Evolutionary conservation across 805 yeast genomes (phyloP).

Genomic region (Candida sithepensis): DNA sequence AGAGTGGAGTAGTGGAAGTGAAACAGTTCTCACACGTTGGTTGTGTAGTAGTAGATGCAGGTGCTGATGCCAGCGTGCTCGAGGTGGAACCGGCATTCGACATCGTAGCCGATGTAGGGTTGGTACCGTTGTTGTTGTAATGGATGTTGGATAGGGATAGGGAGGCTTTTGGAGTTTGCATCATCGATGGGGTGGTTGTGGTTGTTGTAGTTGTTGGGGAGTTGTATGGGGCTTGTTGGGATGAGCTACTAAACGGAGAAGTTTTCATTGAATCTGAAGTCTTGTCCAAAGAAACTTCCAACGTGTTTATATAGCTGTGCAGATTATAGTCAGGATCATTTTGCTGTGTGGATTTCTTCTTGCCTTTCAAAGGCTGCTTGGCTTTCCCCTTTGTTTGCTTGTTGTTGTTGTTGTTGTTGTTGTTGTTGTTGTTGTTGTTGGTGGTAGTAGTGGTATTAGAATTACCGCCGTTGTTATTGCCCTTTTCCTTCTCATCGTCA

Average conservation of each 20-base stretch:
- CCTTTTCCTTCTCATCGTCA: constrained; percentile 6
- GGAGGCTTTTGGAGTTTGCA: constrained; percentile 5
- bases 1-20: constrained; percentile 88
- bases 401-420: neutral
- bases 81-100: constrained; percentile 4
- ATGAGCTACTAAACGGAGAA: neutral
- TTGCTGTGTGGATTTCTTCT: neutral
- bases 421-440: neutral
- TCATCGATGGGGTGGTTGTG: neutral
- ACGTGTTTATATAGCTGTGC: constrained; percentile 30
- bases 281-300: constrained; percentile 30
- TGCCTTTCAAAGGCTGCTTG: neutral
- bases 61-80: constrained; percentile 4
- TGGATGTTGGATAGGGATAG: constrained; percentile 1
- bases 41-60: constrained; percentile 10
- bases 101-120: neutral
- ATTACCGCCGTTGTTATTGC: neutral
- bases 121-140: neutral
- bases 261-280: neutral
- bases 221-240: neutral
- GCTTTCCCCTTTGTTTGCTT: neutral
- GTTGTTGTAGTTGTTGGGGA: constrained; percentile 1
- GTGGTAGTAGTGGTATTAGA: neutral
- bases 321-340: constrained; percentile 19
- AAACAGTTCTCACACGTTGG: constrained; percentile 79